These are phyloP conservation scores for Microcyclosporella mali DNA, from an alignment of 2,329 filamentous ascomycete species.

Conservation along the genomic window DNA sequence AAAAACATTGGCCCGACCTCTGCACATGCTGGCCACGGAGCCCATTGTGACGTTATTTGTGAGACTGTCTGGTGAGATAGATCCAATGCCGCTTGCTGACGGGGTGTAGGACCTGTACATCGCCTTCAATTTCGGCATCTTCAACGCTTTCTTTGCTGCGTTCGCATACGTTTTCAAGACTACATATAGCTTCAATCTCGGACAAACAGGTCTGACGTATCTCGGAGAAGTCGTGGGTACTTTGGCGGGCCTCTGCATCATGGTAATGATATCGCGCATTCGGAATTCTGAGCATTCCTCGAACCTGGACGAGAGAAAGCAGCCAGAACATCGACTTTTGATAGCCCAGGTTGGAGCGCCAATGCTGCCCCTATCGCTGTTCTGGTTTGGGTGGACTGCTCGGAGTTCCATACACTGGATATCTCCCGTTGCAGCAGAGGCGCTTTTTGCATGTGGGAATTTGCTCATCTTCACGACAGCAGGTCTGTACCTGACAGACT, in stretches of 20 bases:
- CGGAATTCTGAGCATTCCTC: background rate
- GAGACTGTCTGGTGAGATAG: too few relatives aligned
- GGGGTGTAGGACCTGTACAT: conserved; percentile 18
- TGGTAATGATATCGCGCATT: conserved; percentile 19
- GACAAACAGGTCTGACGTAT: conserved; percentile 21
- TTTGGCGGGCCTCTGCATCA: conserved; percentile 5
- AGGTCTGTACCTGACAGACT: conserved; percentile 15
- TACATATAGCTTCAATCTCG: conserved; percentile 61
- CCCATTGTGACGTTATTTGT: conserved; percentile 26
- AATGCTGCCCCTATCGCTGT: conserved; percentile 28
- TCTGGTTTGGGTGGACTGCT: conserved; percentile 33
- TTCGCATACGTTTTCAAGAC: conserved; percentile 48
- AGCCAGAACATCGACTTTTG: conserved; percentile 27
- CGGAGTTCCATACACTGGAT: conserved; percentile 31
- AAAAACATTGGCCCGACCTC: conserved; percentile 20
- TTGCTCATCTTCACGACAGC: conserved; percentile 32
- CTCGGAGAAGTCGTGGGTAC: conserved; percentile 18
- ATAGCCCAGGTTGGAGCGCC: conserved; percentile 28
- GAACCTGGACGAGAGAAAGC: background rate
- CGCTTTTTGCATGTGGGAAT: conserved; percentile 32
- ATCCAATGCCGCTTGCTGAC: too few relatives aligned
- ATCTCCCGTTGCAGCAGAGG: conserved; percentile 34
- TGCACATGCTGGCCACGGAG: conserved; percentile 28
- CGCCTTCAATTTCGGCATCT: conserved; percentile 20
- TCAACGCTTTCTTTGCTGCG: conserved; percentile 22